Base-by-base conservation (phyloP, 2,329 filamentous ascomycete genomes). In the Camillea tinctor region DNA sequence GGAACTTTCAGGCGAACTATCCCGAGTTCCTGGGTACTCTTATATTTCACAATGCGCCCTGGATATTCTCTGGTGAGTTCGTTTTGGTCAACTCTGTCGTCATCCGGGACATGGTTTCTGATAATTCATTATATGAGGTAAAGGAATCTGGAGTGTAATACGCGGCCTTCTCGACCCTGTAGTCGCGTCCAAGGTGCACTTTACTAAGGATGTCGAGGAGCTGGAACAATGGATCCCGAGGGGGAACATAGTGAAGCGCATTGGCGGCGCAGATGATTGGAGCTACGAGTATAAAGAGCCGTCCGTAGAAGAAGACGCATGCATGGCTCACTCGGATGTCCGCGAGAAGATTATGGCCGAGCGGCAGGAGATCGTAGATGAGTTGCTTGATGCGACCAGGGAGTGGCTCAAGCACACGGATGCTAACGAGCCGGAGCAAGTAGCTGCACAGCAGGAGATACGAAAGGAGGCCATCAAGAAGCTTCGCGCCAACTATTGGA, bases 1-100 rank as follows among this genome's bases (percentile, higher is more conserved):
- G 96, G 76, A 96, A 92, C 75, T 97, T 98, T 72, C 94, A 98
- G 79, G 94, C 94, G 62, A 97, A 98, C 73, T 98, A 97, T 69
- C 94, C 94, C 0, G 94, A 98, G 75, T 93, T 87, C 48, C 82
- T 98, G 0, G 94, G 93, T 21, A 84, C 88, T 1, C 90, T 97
- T 5, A 83, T 97, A 50, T 91, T 98, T 48, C 94, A 97, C 80
- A 96, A 96, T 74, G 88, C 94, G 0, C 94, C 94, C 2, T 97
- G 93, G 93, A 79, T 97, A 54, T 98, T 98, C 79, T 92, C 95
- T 78, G 88, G 90, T 88, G 76, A 57, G 80, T 75, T 44, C 17
- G 13, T 6, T 17, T n/a, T 44, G 36, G 1, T 17, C 36, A n/a
- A 17, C 36, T n/a, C 13, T 17, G 36, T 3, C n/a, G 1, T 44